These are phyloP conservation scores for Penicillium sp. DNA, from an alignment of 2,329 filamentous ascomycete species.

Conservation along the genomic window DNA sequence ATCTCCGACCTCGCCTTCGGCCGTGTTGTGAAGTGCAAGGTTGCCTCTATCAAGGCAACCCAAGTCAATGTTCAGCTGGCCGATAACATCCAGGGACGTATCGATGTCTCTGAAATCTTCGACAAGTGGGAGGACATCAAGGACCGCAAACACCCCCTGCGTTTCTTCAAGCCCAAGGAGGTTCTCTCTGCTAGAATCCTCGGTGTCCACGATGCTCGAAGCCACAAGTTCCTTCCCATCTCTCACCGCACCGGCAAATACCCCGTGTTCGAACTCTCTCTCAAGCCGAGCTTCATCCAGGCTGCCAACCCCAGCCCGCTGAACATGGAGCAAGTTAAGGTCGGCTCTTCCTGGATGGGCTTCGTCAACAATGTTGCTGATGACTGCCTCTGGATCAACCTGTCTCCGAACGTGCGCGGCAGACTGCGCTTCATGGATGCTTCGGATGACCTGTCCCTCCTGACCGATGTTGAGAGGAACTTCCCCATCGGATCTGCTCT, in stretches of 20 bases:
- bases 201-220: slow-evolving; percentile 82
- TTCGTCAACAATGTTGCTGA: slow-evolving; percentile 87
- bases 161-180: slow-evolving; percentile 65
- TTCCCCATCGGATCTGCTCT: slow-evolving; percentile 90
- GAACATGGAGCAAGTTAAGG: slow-evolving; percentile 65
- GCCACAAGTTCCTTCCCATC: slow-evolving; percentile 86
- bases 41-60: slow-evolving; percentile 81
- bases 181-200: slow-evolving; percentile 70
- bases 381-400: slow-evolving; percentile 80
- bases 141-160: slow-evolving; percentile 74
- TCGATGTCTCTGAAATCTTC: slow-evolving; percentile 87
- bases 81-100: slow-evolving; percentile 83
- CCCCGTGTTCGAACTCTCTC: slow-evolving; percentile 76
- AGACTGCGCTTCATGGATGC: slow-evolving; percentile 77
- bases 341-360: slow-evolving; percentile 67
- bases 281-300: slow-evolving; percentile 60
- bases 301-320: slow-evolving; percentile 58
- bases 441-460: slow-evolving; percentile 74
- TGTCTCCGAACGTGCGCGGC: slow-evolving; percentile 82
- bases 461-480: slow-evolving; percentile 68
- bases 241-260: slow-evolving; percentile 76
- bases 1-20: slow-evolving; percentile 71
- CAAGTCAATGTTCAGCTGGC: slow-evolving; percentile 87
- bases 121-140: slow-evolving; percentile 81
- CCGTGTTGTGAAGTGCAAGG: slow-evolving; percentile 66